phyloP scores from a whole-genome alignment of 2,329 filamentous ascomycete species.

The Nemania diffusa region DNA sequence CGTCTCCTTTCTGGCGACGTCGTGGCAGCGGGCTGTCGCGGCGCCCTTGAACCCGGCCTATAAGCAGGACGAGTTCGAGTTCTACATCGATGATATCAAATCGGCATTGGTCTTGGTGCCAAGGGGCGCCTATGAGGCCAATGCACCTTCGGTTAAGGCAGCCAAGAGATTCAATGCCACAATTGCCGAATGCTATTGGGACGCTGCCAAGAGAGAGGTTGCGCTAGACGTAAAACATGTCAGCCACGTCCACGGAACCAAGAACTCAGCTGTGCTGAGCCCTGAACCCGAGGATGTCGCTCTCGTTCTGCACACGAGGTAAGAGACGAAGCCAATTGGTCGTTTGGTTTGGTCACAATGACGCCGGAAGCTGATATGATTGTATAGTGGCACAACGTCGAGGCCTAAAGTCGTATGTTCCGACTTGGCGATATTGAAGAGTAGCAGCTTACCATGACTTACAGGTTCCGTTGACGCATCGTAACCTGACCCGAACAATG shows the following conservation, averaged over 20 bases:
- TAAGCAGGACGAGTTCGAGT: conserved; percentile 90
- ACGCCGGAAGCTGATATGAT: conserved; percentile 41
- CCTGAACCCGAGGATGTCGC: conserved; percentile 82
- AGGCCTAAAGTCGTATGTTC: conserved; percentile 79
- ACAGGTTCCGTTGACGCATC: conserved; percentile 81
- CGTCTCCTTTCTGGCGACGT: conserved; percentile 83
- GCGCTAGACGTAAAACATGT: conserved; percentile 81
- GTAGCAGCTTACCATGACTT: conserved; percentile 32
- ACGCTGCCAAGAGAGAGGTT: conserved; percentile 71
- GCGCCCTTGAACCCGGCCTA: conserved; percentile 90
- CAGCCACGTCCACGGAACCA: conserved; percentile 68
- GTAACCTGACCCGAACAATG: conserved; percentile 85
- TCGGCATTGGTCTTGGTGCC: conserved; percentile 83
- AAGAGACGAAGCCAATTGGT: conserved; percentile 11
- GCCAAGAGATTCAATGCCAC: conserved; percentile 82
- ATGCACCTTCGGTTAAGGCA: conserved; percentile 78
- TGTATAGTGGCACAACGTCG: conserved; percentile 77
- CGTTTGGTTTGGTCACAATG: background rate
- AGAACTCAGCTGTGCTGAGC: conserved; percentile 53
- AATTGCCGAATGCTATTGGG: conserved; percentile 88
- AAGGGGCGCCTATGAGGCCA: conserved; percentile 71
- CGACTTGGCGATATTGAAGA: background rate
- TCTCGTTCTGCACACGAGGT: conserved; percentile 81
- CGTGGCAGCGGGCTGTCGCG: conserved; percentile 85
- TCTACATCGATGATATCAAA: conserved; percentile 88